Evolutionary conservation across 148 eudicot species (phyloP).

Genomic region (Amaranthus palmeri): DNA sequence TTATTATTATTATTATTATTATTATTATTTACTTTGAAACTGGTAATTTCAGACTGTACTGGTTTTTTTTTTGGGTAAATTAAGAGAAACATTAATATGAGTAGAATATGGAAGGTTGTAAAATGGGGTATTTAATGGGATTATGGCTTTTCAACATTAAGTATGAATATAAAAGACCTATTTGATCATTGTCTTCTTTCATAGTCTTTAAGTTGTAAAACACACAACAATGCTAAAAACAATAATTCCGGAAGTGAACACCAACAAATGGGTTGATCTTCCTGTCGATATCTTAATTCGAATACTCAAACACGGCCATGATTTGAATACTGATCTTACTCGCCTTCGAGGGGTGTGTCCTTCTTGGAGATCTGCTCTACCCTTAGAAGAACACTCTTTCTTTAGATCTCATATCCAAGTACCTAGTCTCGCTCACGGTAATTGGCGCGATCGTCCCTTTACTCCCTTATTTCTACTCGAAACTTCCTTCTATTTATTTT

Average conservation of each 20-base stretch:
- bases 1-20: too few species aligned
- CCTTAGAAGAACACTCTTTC: neutral
- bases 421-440: neutral
- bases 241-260: neutral
- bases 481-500: neutral
- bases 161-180: too few species aligned
- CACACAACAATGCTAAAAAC: neutral
- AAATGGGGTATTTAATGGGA: too few species aligned
- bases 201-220: neutral
- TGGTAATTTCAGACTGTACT: too few species aligned
- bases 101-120: too few species aligned
- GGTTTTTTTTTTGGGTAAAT: too few species aligned
- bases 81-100: too few species aligned
- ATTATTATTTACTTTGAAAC: too few species aligned
- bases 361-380: slow-evolving; percentile 4
- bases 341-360: slow-evolving; percentile 8
- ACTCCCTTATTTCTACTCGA: neutral
- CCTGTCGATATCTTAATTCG: neutral
- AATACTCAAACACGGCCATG: neutral
- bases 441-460: neutral
- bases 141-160: too few species aligned
- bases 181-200: neutral
- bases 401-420: neutral
- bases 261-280: slow-evolving; percentile 9
- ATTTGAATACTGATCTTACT: neutral